Conservation (phyloP, 2,329 filamentous ascomycete species). For the Amesomyces nigricolor region DNA sequence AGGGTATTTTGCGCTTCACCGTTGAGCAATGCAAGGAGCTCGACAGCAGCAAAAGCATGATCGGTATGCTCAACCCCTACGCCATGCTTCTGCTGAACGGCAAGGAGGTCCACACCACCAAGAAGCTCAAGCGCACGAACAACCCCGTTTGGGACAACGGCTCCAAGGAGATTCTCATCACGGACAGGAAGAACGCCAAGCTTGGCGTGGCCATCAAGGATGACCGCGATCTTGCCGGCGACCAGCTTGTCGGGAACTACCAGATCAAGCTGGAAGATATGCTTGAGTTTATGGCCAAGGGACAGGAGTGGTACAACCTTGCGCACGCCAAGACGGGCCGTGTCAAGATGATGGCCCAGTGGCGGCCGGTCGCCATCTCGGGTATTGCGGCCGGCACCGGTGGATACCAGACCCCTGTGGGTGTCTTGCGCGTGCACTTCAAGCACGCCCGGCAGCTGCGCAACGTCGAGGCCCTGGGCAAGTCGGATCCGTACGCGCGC, state of each 20-base stretch:
- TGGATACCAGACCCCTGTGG: conserved; percentile 88
- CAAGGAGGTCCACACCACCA: conserved; percentile 82
- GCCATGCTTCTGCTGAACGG: conserved; percentile 83
- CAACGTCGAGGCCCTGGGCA: conserved; percentile 91
- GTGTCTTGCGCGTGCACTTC: conserved; percentile 93
- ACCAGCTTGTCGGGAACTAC: conserved; percentile 84
- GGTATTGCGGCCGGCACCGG: conserved; percentile 71
- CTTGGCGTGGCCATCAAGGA: conserved; percentile 93
- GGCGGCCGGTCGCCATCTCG: conserved; percentile 88
- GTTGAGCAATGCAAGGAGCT: conserved; percentile 96
- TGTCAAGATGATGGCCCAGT: conserved; percentile 84
- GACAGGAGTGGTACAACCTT: conserved; percentile 94
- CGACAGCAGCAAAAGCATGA: conserved; percentile 84
- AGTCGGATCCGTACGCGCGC: conserved; percentile 91
- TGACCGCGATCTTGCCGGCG: conserved; percentile 75
- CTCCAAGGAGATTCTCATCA: conserved; percentile 90
- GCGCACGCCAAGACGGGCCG: conserved; percentile 75
- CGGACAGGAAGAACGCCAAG: conserved; percentile 83
- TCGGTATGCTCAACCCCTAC: conserved; percentile 88
- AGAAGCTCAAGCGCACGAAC: conserved; percentile 94
- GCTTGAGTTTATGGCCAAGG: conserved; percentile 82
- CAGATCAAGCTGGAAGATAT: conserved; percentile 95
- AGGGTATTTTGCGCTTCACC: conserved; percentile 88
- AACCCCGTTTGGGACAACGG: conserved; percentile 94
- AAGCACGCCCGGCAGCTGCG: conserved; percentile 74